phyloP scores from a whole-genome alignment of 768 basidiomycete genomes.

The Suillus subaureus region DNA sequence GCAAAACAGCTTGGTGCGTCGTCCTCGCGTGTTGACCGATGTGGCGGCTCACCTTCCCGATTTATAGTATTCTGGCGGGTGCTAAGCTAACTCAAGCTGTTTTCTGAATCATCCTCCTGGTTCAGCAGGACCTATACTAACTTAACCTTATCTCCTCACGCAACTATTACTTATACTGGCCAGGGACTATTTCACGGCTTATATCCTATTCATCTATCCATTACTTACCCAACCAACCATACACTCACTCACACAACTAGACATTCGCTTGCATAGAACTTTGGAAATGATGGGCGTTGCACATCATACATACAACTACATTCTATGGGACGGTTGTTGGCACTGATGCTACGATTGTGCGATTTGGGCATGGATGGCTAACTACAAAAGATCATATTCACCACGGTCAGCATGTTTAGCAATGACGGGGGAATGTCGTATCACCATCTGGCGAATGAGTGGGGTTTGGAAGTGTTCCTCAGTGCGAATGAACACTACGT shows the following conservation, averaged over 20 bases:
- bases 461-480: background rate
- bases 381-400: background rate
- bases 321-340: background rate
- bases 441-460: background rate
- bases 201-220: background rate
- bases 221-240: background rate
- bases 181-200: conserved; percentile 4
- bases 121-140: background rate
- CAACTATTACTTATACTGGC: background rate
- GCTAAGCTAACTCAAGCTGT: conserved; percentile 3
- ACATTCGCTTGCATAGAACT: conserved; percentile 5
- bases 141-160: conserved; percentile 1
- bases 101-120: background rate
- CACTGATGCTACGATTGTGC: background rate
- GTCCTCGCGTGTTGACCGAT: background rate
- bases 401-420: background rate
- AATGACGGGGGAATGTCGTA: background rate
- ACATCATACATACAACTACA: background rate
- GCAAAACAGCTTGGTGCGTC: conserved; percentile 34
- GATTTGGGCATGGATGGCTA: background rate
- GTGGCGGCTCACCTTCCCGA: background rate
- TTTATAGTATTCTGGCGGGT: conserved; percentile 12
- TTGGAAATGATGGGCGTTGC: background rate
- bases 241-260: background rate
- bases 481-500: background rate